phyloP scores from a whole-genome alignment of 805 yeast genomes.

The Monosporozyma siamensis region DNA sequence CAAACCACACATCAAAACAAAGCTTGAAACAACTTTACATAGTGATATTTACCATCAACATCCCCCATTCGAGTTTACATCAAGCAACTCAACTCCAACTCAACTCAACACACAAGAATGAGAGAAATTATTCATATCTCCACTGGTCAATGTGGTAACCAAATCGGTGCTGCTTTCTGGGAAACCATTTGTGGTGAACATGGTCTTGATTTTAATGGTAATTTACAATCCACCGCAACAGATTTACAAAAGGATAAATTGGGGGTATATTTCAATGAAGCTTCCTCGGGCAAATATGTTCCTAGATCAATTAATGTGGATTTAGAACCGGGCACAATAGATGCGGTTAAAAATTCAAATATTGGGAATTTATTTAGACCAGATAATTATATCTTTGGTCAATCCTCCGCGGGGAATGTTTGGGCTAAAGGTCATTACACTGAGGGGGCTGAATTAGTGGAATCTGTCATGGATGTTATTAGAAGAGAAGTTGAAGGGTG shows the following conservation, averaged over 20 bases:
- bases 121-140: slow-evolving; percentile 75
- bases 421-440: slow-evolving; percentile 98
- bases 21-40: neutral
- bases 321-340: slow-evolving; percentile 91
- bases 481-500: slow-evolving; percentile 92
- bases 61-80: no score
- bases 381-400: slow-evolving; percentile 82
- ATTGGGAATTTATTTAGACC: slow-evolving; percentile 86
- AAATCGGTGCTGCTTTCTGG: slow-evolving; percentile 93
- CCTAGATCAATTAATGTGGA: slow-evolving; percentile 91
- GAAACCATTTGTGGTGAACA: slow-evolving; percentile 86
- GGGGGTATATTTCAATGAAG: slow-evolving; percentile 83
- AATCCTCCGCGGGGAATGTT: slow-evolving; percentile 88
- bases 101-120: slow-evolving; percentile 7
- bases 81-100: neutral
- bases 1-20: no score
- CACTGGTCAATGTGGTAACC: slow-evolving; percentile 98
- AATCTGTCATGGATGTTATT: slow-evolving; percentile 78
- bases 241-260: slow-evolving; percentile 50
- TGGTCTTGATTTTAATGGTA: slow-evolving; percentile 68
- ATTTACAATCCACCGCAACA: slow-evolving; percentile 47
- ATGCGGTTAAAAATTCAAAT: slow-evolving; percentile 68
- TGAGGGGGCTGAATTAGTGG: slow-evolving; percentile 91
- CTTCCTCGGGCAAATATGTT: slow-evolving; percentile 78
- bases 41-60: no score